Base-by-base conservation (phyloP, 2,329 filamentous ascomycete genomes). In the Dactylonectria estremocensis region DNA sequence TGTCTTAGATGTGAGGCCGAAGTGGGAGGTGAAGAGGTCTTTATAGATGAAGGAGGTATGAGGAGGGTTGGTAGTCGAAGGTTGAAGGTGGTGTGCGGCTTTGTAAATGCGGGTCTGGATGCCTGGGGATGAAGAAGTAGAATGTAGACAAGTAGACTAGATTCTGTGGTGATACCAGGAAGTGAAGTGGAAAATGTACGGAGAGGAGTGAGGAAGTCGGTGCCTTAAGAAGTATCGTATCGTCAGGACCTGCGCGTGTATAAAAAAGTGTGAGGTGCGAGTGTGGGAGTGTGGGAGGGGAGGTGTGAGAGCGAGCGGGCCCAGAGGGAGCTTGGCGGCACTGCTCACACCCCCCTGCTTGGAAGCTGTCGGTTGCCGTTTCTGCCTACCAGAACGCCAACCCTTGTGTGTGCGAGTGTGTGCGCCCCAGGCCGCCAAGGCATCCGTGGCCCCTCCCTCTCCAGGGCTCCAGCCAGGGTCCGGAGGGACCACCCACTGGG, bases 301-400 rank as follows among this genome's bases (percentile, higher is more conserved):
- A 55, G n/a, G 50, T 31, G 28, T 14, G 33, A 68, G 48, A 35
- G 68, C 35, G 24, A 28, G 24, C 24, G 24, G 24, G 24, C 7
- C 24, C 7, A 28, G 24, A 28, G 24, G 24, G 4, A 28, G 24
- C 24, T 28, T 46, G 53, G 49, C 35, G 40, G 49, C 49, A 14
- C 35, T 24, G 49, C 60, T 18, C 56, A 49, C 20, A 56, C 43
- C 43, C 49, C 55, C 28, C 5, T 3, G 28, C 45, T 18, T 10
- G 24, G 18, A 33, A 24, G 49, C 24, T n/a, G 66, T 60, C 66
- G 40, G 20, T 43, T 52, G 69, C 66, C 67, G 73, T 76, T 75
- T 75, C 74, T 75, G 74, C 74, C 74, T 75, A 76, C 73, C 67
- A 70, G 54, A 58, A n/a, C 22, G 58, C 64, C 64, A 48, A 24